Conservation (phyloP, 23 red algal species). For the Agarophyton chilense region DNA sequence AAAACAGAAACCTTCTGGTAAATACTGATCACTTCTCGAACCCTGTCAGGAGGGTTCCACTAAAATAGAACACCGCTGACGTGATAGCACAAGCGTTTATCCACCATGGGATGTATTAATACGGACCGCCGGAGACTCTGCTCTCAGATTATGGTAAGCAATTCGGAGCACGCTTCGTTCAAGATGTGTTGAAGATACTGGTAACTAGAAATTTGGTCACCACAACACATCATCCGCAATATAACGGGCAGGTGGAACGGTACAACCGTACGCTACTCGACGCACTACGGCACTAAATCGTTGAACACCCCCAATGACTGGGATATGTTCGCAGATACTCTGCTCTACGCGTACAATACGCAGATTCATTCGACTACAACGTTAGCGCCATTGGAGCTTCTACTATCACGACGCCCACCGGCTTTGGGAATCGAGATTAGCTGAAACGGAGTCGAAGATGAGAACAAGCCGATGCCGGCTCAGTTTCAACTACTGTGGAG, state of each 20-base stretch:
- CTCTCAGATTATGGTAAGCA: slow-evolving; percentile 45
- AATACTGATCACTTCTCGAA: slow-evolving; percentile 57
- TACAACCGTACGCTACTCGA: slow-evolving; percentile 23
- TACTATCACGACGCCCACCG: slow-evolving; percentile 11
- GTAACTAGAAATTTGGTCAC: slow-evolving; percentile 5
- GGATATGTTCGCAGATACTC: slow-evolving; percentile 15
- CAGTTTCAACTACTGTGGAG: too few species aligned
- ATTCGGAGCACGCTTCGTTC: slow-evolving; percentile 36
- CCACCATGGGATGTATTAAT: slow-evolving; percentile 33
- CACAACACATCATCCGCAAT: slow-evolving; percentile 31
- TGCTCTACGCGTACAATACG: not conserved
- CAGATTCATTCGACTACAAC: not conserved
- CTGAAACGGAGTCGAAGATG: too few species aligned
- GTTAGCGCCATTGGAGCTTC: not conserved
- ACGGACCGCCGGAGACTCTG: not conserved
- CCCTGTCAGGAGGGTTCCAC: not conserved
- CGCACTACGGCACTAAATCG: not conserved
- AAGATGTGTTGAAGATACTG: slow-evolving; percentile 11
- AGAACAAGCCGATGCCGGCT: too few species aligned
- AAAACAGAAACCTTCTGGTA: slow-evolving; percentile 26
- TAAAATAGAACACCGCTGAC: slow-evolving; percentile 19
- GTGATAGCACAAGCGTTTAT: slow-evolving; percentile 1
- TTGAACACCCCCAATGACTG: slow-evolving; percentile 13
- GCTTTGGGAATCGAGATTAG: too few species aligned
- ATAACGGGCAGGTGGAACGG: slow-evolving; percentile 29